Base-by-base conservation (phyloP, 805 yeast species). In the Schwanniomyces pseudopolymorphus region DNA sequence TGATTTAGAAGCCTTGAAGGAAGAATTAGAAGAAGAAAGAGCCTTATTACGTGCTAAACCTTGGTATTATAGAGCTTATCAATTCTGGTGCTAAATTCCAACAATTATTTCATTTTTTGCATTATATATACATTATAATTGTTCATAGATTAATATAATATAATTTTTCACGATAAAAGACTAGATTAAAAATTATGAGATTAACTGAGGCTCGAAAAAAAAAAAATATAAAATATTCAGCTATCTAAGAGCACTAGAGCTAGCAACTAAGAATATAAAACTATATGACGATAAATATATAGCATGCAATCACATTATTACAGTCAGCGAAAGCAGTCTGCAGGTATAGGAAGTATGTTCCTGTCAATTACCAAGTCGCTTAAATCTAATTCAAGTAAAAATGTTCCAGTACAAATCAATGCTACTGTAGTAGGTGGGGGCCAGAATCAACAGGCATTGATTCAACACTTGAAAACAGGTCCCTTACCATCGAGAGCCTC, bases 341-440 rank as follows among this genome's bases (percentile, higher is more conserved):
- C 13, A 24, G 74, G 74, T 14, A 40, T 72, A 25, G 74, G 77
- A 5, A 65, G 65, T 40, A 75, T 72, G 27, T 60, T 72, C 51
- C 69, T 69, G 50, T 63, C 74, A 1, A 52, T 72, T 41, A 67
- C 76, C 0, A 67, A 63, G 40, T 63, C 76, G 3, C 59, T 71
- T 40, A 71, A 69, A 46, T 40, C 66, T 3, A 49, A 64, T 31
- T 45, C 49, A 6, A 41, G 24, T 42, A 52, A 51, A 33, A 53
- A 55, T 46, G 65, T 60, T 1, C 69, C 73, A 2, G 66, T 66
- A 0, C 60, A 58, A 51, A 66, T 75, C 16, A 76, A 75, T 45
- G 73, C 78, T 4, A 62, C 69, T 4, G 69, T 69, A 3, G 75
- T 77, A 0, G 78, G 79, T 1, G 74, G 75, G 11, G 75, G 77